phyloP scores from a whole-genome alignment of 257 asterid species.

The Plantago ovata region DNA sequence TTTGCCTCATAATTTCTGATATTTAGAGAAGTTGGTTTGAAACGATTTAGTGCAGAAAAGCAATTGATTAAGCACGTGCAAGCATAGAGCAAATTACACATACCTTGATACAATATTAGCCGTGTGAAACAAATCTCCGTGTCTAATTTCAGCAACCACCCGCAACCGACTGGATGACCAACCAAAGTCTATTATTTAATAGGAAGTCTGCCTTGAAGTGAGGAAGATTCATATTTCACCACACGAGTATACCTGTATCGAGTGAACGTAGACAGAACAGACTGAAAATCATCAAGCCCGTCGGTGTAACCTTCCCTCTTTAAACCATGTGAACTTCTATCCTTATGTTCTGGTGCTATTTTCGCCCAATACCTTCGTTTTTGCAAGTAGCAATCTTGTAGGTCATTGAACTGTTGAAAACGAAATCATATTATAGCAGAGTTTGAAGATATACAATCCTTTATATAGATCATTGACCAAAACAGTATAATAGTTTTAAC shows the following conservation, averaged over 20 bases:
- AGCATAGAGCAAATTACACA: slow-evolving; percentile 22
- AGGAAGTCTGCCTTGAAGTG: slow-evolving; percentile 13
- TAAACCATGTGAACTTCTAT: slow-evolving; percentile 28
- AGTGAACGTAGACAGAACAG: slow-evolving; percentile 65
- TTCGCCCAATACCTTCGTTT: slow-evolving; percentile 54
- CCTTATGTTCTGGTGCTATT: slow-evolving; percentile 42
- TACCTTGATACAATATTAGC: slow-evolving; percentile 88
- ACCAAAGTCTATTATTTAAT: slow-evolving; percentile 14
- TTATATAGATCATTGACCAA: background rate
- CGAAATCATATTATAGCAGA: slow-evolving; percentile 5
- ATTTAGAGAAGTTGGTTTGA: slow-evolving; percentile 22
- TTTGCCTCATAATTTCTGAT: background rate
- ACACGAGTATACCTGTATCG: slow-evolving; percentile 54
- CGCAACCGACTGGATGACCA: slow-evolving; percentile 55
- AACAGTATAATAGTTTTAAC: slow-evolving; percentile 9
- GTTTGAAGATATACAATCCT: slow-evolving; percentile 6
- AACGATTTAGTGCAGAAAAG: slow-evolving; percentile 32
- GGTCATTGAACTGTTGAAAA: slow-evolving; percentile 59
- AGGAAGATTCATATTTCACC: slow-evolving; percentile 6
- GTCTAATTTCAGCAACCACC: slow-evolving; percentile 80
- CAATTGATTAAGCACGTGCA: slow-evolving; percentile 9
- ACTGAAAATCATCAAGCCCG: slow-evolving; percentile 77
- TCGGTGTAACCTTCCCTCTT: slow-evolving; percentile 50
- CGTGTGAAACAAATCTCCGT: slow-evolving; percentile 77
- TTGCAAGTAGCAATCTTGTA: slow-evolving; percentile 82